Conservation (phyloP, 2,329 filamentous ascomycete species). For the Pestalotiopsis sp. region DNA sequence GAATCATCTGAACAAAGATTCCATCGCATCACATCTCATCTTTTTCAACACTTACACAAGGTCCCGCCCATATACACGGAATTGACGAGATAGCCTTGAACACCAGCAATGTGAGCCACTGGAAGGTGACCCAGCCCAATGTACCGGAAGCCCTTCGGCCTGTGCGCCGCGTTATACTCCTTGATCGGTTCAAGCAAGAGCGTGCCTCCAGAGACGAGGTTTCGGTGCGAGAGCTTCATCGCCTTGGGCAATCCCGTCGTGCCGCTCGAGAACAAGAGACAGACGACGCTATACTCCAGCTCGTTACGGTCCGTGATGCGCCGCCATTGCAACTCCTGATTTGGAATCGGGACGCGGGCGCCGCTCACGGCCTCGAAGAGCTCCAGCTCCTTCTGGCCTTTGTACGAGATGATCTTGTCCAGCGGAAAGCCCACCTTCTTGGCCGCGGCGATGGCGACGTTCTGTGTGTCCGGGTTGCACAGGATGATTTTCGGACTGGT, state of each 20-base stretch:
- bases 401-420: conserved; percentile 53
- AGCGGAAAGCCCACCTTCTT: conserved; percentile 44
- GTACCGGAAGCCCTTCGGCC: conserved; percentile 28
- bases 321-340: conserved; percentile 51
- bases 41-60: conserved; percentile 35
- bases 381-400: conserved; percentile 34
- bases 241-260: conserved; percentile 53
- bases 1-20: background rate
- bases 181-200: conserved; percentile 33
- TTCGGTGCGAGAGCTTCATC: conserved; percentile 47
- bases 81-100: conserved; percentile 46
- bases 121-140: conserved; percentile 46
- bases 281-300: conserved; percentile 44
- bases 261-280: conserved; percentile 50
- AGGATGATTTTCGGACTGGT: conserved; percentile 41
- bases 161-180: conserved; percentile 29
- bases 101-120: conserved; percentile 48
- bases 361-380: conserved; percentile 32
- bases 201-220: conserved; percentile 41
- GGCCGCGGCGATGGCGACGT: conserved; percentile 51
- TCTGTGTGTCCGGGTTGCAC: conserved; percentile 50
- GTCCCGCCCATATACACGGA: conserved; percentile 44
- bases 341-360: conserved; percentile 34
- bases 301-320: conserved; percentile 51
- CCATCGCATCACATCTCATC: background rate